phyloP scores from a whole-genome alignment of 176 grass and related monocot species.

The Alopecurus myosuroides region DNA sequence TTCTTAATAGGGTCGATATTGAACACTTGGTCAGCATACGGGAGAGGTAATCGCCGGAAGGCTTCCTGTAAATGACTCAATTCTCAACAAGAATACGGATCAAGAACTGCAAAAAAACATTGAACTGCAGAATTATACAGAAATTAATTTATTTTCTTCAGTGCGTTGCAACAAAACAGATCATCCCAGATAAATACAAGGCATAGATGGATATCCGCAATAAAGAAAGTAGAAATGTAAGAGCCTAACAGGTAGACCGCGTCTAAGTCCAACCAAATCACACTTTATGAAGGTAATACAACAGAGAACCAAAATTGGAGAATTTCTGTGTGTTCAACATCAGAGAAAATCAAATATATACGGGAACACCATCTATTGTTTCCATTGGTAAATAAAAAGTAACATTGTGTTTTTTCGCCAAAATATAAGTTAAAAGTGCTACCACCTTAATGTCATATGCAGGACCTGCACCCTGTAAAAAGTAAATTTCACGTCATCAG shows the following conservation, averaged over 20 bases:
- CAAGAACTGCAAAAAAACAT: constrained; percentile 6
- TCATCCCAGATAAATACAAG: not conserved
- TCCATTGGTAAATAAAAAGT: not conserved
- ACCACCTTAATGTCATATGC: constrained; percentile 33
- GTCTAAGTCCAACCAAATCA: not conserved
- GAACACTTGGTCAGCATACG: constrained; percentile 73
- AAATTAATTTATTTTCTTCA: not conserved
- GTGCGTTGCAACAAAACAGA: not conserved
- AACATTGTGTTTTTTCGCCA: not conserved
- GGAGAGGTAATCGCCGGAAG: constrained; percentile 75
- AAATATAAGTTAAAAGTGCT: not conserved
- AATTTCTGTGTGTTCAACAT: not conserved
- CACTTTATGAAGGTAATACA: not conserved
- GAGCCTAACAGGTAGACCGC: not conserved
- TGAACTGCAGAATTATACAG: constrained; percentile 9
- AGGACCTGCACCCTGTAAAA: constrained; percentile 28
- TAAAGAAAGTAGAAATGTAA: constrained; percentile 15
- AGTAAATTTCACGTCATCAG: not conserved
- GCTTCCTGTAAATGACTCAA: constrained; percentile 56
- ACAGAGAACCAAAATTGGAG: not conserved
- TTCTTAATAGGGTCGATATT: constrained; percentile 37
- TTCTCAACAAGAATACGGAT: not conserved
- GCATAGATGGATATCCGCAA: not conserved
- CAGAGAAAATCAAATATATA: not conserved
- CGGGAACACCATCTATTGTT: not conserved